A percentile compares a stretch with the other conserved stretches of the same genome.
Conservation (phyloP, 371 early-diverging fungal genomes). For the Mucor saturninus region DNA sequence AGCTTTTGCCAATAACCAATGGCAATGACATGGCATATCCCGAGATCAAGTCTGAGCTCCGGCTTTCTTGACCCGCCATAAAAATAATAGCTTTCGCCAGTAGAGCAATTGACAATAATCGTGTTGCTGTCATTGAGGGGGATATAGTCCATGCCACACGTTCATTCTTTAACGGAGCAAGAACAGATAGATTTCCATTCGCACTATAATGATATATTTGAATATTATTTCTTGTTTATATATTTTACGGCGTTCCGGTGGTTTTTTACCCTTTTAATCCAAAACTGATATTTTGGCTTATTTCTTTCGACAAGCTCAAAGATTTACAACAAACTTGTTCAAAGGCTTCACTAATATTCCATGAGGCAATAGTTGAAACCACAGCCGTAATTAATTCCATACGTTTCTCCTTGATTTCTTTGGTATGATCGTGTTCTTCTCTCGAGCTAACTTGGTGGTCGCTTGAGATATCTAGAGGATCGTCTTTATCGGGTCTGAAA, state of each 20-base stretch:
- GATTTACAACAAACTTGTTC: slow-evolving; percentile 37
- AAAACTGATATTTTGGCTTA: slow-evolving; percentile 44
- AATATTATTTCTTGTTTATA: not conserved
- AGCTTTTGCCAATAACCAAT: slow-evolving; percentile 53
- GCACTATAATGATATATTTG: slow-evolving; percentile 23
- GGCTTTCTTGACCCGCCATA: slow-evolving; percentile 55
- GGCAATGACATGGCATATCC: slow-evolving; percentile 62
- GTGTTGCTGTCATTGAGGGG: slow-evolving; percentile 63
- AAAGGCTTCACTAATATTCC: slow-evolving; percentile 57
- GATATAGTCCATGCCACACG: slow-evolving; percentile 65
- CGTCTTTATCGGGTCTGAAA: slow-evolving; percentile 39
- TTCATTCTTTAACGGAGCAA: slow-evolving; percentile 47
- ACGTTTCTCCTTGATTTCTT: slow-evolving; percentile 28
- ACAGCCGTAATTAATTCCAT: slow-evolving; percentile 43
- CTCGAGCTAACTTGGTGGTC: slow-evolving; percentile 14
- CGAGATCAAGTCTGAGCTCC: slow-evolving; percentile 49
- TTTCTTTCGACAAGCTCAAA: slow-evolving; percentile 28
- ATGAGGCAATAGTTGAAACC: slow-evolving; percentile 56
- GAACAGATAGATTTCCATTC: slow-evolving; percentile 64
- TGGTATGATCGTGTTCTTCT: not conserved
- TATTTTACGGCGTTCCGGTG: not conserved
- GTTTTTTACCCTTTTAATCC: slow-evolving; percentile 66
- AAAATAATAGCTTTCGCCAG: slow-evolving; percentile 56
- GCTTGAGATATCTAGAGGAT: slow-evolving; percentile 38
- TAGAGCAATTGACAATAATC: slow-evolving; percentile 62